phyloP scores from a whole-genome alignment of 78 protist species.

The Dictyostelium intermedium region DNA sequence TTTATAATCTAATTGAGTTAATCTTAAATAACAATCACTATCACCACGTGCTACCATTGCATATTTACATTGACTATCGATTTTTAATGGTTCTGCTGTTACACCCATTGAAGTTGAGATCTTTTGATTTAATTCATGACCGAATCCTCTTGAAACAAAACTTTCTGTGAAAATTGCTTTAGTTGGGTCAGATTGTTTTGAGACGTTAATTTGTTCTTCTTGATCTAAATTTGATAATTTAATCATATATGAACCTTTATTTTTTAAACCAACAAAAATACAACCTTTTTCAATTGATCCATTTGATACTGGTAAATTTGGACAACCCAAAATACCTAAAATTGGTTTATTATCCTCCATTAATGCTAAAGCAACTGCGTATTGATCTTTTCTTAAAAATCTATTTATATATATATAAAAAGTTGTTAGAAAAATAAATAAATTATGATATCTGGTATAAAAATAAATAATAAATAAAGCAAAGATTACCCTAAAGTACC shows the following conservation, averaged over 20 bases:
- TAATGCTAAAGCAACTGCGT: conserved; percentile 77
- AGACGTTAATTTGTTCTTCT: conserved; percentile 16
- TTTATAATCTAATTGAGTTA: conserved; percentile 38
- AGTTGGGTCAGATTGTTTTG: conserved; percentile 18
- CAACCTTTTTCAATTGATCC: conserved; percentile 37
- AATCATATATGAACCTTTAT: conserved; percentile 35
- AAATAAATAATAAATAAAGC: neutral
- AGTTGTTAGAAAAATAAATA: no score
- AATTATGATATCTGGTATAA: no score
- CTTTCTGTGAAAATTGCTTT: conserved; percentile 67
- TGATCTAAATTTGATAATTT: neutral
- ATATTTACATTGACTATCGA: conserved; percentile 85
- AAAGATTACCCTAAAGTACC: conserved; percentile 62
- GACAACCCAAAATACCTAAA: conserved; percentile 80
- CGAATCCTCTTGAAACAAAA: conserved; percentile 71
- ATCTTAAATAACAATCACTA: conserved; percentile 67
- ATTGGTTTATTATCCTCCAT: conserved; percentile 72
- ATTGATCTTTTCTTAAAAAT: conserved; percentile 76
- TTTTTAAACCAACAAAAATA: conserved; percentile 26
- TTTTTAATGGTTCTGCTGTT: conserved; percentile 33
- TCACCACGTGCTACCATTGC: conserved; percentile 84
- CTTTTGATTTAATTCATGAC: conserved; percentile 59
- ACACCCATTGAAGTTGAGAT: conserved; percentile 46
- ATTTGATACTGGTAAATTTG: conserved; percentile 39
- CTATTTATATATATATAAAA: neutral